Base-by-base conservation (phyloP, 768 basidiomycete genomes). In the Russula earlei region DNA sequence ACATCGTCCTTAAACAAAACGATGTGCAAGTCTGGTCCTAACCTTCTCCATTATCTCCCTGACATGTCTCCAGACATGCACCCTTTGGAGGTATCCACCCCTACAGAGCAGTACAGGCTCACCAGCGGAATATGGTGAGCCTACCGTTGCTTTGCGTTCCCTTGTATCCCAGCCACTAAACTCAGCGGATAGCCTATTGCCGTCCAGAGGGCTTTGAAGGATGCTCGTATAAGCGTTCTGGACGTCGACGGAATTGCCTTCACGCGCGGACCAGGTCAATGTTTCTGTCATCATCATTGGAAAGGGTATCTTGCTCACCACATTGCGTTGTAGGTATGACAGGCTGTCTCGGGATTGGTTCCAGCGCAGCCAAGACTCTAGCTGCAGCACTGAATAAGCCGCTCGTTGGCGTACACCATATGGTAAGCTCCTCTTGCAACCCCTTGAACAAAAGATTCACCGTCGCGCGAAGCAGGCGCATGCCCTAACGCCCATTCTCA, bases 351-450 rank as follows among this genome's bases (percentile, higher is more conserved):
- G 79, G 79, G 24, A 85, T 91, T 3, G 82, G 83, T 42, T 80
- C 82, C 10, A 87, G 87, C 57, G 84, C 90, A 6, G 91, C 91
- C n/a, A 90, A 89, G 67, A 81, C 83, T 0, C 72, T 98, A 3
- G 91, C 92, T 0, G 85, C 90, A 0, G 83, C 83, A 0, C 72
- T 81, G 12, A 75, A 77, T 40, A 88, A 91, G 64, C 93, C 92
- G 0, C 56, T 95, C 4, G 79, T 95, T 3, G 92, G 92, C 3
- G 89, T 96, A 6, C 91, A 97, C 69, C 94, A 98, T 65, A 98
- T 97, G 94, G 93, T 91, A 36, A 45, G 74, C 65, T 40, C 27
- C 15, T 4, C 29, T 17, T 33, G 2, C n/a, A n/a, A 52, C 38
- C 40, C 54, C 34, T 17, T 40, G 19, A 50, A 14, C 15, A 49